Evolutionary conservation across 257 asterid species (phyloP).

Genomic region (Handroanthus guayacan): DNA sequence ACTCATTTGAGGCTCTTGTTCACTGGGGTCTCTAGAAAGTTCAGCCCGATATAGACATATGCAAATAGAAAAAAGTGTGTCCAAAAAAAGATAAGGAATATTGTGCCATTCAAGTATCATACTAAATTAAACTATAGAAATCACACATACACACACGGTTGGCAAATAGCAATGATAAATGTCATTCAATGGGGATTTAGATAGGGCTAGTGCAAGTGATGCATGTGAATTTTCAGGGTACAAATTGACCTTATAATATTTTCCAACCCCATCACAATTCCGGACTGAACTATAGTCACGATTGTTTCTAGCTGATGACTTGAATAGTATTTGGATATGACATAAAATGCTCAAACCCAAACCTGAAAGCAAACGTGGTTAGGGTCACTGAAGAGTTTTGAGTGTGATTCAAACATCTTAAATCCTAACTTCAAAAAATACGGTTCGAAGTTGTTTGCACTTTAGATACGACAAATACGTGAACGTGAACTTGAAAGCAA

Average conservation of each 20-base stretch:
- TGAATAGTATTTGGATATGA: too few species aligned
- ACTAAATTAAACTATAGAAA: neutral
- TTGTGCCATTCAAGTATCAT: slow-evolving; percentile 24
- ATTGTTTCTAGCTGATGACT: too few species aligned
- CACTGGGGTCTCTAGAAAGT: slow-evolving; percentile 33
- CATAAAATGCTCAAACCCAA: too few species aligned
- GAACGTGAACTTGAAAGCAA: too few species aligned
- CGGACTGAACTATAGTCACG: too few species aligned
- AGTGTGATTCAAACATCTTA: too few species aligned
- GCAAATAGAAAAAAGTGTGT: neutral
- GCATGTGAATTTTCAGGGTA: slow-evolving; percentile 37
- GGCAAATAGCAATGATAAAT: slow-evolving; percentile 41
- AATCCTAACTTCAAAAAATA: too few species aligned
- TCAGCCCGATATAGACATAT: neutral
- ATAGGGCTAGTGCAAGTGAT: slow-evolving; percentile 50
- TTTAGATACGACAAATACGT: too few species aligned
- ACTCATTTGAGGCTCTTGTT: slow-evolving; percentile 38
- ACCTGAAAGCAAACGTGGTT: too few species aligned
- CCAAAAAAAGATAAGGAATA: neutral
- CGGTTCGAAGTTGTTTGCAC: too few species aligned
- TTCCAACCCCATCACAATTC: neutral
- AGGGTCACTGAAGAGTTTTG: too few species aligned
- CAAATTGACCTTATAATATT: slow-evolving; percentile 53
- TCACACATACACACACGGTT: slow-evolving; percentile 38
- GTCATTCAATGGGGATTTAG: slow-evolving; percentile 34